Conservation (phyloP, 352 stramenopile genomes). For the Phytopythium vexans region DNA sequence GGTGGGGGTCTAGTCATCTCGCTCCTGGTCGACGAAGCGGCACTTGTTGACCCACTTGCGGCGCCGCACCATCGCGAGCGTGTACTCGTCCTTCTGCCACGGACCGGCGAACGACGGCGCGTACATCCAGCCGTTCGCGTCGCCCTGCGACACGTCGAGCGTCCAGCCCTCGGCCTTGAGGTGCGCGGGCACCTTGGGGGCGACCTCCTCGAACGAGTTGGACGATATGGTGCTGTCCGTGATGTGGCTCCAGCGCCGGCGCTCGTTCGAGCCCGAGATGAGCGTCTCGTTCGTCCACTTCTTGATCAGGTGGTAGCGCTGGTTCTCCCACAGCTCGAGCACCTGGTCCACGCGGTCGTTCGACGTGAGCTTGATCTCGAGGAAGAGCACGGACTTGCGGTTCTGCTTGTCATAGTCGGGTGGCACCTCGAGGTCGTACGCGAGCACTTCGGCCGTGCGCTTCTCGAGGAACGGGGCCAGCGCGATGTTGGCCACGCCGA, state of each 20-base stretch:
- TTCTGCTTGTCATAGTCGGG: constrained; percentile 57
- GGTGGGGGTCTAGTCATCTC: not conserved
- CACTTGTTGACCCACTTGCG: constrained; percentile 85
- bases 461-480: constrained; percentile 53
- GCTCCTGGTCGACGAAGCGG: constrained; percentile 6
- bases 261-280: constrained; percentile 47
- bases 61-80: constrained; percentile 73
- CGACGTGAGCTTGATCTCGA: constrained; percentile 52
- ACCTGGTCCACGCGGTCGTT: constrained; percentile 56
- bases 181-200: constrained; percentile 51
- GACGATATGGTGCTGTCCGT: constrained; percentile 59
- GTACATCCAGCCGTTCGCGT: constrained; percentile 86
- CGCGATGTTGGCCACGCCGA: constrained; percentile 44
- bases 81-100: constrained; percentile 75
- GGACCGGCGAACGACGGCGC: constrained; percentile 68
- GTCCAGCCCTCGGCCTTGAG: constrained; percentile 70
- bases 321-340: constrained; percentile 84
- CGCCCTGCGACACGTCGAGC: constrained; percentile 69
- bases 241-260: constrained; percentile 67
- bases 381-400: constrained; percentile 49
- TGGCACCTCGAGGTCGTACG: constrained; percentile 53
- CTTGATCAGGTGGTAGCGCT: constrained; percentile 73
- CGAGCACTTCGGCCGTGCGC: constrained; percentile 40
- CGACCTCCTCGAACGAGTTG: constrained; percentile 64
- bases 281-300: constrained; percentile 71